Evolutionary conservation across 2,329 filamentous ascomycete genomes (phyloP).

Genomic region (Neoscytalidium dimidiatum): DNA sequence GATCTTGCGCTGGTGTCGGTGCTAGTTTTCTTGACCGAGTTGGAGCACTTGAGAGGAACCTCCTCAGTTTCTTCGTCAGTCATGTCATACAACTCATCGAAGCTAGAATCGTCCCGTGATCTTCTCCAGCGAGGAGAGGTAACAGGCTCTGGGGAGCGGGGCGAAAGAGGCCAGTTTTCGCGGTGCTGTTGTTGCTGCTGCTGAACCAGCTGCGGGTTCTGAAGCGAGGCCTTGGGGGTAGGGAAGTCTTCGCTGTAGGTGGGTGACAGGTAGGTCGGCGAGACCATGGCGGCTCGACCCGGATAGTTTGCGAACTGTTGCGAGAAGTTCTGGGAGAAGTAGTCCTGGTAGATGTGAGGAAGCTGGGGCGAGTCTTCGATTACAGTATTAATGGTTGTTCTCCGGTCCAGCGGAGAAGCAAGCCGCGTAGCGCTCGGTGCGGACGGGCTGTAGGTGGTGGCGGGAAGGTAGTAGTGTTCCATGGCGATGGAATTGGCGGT

Average conservation of each 20-base stretch:
- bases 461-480: constrained; percentile 50
- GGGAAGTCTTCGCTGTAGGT: constrained; percentile 64
- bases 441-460: constrained; percentile 53
- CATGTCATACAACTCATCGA: constrained; percentile 85
- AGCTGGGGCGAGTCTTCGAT: constrained; percentile 54
- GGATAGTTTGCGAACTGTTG: background rate
- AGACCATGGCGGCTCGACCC: constrained; percentile 33
- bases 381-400: constrained; percentile 64
- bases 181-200: constrained; percentile 50
- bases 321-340: constrained; percentile 10
- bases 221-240: constrained; percentile 64
- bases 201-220: constrained; percentile 55
- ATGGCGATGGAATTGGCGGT: constrained; percentile 32
- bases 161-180: constrained; percentile 11
- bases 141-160: constrained; percentile 51
- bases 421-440: constrained; percentile 21
- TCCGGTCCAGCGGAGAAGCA: constrained; percentile 58
- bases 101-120: constrained; percentile 69
- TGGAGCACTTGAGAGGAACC: constrained; percentile 53
- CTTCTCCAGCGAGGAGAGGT: constrained; percentile 66
- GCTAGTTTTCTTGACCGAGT: constrained; percentile 49
- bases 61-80: constrained; percentile 67
- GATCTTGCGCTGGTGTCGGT: constrained; percentile 30
- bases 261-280: constrained; percentile 46
- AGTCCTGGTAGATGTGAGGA: constrained; percentile 13